phyloP scores from a whole-genome alignment of 202 grass and related monocot species.

The Musa balbisiana region DNA sequence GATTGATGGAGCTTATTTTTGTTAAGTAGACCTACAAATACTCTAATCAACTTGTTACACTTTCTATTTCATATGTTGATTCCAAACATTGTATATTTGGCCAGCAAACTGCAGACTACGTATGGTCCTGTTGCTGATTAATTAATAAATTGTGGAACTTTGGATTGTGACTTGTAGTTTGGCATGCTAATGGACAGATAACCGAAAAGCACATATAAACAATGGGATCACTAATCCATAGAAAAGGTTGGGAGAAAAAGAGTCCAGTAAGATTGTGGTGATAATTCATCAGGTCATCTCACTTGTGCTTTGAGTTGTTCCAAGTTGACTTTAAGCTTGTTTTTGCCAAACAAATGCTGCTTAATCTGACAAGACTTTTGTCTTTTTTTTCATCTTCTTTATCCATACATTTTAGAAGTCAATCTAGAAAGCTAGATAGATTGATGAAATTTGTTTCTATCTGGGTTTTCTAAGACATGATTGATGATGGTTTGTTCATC shows the following conservation, averaged over 20 bases:
- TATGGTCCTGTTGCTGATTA: too few species aligned
- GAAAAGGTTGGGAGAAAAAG: background rate
- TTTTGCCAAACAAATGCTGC: too few species aligned
- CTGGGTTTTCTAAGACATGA: background rate
- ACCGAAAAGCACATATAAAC: background rate
- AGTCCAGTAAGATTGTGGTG: background rate
- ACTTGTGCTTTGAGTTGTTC: background rate
- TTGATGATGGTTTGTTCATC: background rate
- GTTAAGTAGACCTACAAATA: too few species aligned
- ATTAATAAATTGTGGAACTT: too few species aligned
- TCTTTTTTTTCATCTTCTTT: background rate
- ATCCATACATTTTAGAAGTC: background rate
- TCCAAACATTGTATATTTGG: too few species aligned
- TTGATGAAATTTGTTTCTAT: background rate
- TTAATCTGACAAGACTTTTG: background rate
- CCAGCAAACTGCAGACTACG: too few species aligned
- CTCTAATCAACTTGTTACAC: too few species aligned
- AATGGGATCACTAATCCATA: background rate
- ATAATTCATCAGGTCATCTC: background rate
- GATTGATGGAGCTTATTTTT: too few species aligned
- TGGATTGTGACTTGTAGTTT: background rate
- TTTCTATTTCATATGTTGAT: too few species aligned
- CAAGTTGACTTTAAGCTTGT: too few species aligned
- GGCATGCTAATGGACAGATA: background rate
- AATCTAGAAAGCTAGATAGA: background rate